Conservation (phyloP, 2,329 filamentous ascomycete genomes). For the Fusarium sp. region DNA sequence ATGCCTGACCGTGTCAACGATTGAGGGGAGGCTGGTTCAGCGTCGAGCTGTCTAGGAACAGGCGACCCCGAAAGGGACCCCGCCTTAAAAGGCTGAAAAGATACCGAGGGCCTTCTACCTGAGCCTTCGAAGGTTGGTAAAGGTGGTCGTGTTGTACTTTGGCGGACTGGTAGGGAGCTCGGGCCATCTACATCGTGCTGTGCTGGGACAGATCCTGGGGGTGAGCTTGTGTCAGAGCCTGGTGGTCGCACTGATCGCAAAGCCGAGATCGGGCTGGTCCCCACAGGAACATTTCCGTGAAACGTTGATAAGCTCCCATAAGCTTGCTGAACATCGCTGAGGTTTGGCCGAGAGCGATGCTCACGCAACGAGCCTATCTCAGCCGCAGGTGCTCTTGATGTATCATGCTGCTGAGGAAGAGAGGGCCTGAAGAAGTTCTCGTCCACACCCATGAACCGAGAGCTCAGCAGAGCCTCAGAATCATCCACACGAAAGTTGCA, state of each 20-base stretch:
- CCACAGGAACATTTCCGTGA: constrained; percentile 79
- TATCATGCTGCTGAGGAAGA: constrained; percentile 66
- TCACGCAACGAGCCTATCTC: constrained; percentile 83
- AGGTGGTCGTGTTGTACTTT: constrained; percentile 48
- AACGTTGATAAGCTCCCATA: constrained; percentile 94
- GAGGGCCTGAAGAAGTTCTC: constrained; percentile 89
- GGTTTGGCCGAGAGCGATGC: constrained; percentile 59
- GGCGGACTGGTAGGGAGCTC: constrained; percentile 65
- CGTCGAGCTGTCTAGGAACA: constrained; percentile 60
- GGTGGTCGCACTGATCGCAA: constrained; percentile 74
- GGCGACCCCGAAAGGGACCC: constrained; percentile 94
- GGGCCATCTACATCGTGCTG: constrained; percentile 59
- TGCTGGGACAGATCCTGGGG: constrained; percentile 62
- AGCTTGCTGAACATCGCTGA: constrained; percentile 76
- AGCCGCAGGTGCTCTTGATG: constrained; percentile 50
- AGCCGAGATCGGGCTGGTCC: constrained; percentile 87
- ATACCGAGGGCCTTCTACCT: constrained; percentile 81
- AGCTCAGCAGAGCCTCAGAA: constrained; percentile 89
- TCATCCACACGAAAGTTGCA: constrained; percentile 93
- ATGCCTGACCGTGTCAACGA: constrained; percentile 62
- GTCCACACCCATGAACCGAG: constrained; percentile 90
- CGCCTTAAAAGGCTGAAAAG: constrained; percentile 96
- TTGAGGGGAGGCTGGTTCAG: constrained; percentile 67
- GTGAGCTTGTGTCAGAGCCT: constrained; percentile 72
- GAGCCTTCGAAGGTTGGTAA: constrained; percentile 63